Evolutionary conservation across 495 filamentous ascomycete species (phyloP).

Genomic region (Penicillium verhagenii): DNA sequence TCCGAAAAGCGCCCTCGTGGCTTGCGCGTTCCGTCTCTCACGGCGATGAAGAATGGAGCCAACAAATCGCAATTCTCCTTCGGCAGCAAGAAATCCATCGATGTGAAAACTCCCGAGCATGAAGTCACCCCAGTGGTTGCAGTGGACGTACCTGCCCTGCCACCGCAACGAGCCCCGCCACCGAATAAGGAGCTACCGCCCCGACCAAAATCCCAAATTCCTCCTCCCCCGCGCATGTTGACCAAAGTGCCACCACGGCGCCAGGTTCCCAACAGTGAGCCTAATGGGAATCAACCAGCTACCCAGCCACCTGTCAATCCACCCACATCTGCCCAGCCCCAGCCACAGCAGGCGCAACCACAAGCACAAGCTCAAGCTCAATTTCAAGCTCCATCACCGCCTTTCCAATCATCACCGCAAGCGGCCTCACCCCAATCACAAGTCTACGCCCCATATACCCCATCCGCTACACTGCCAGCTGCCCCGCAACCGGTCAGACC

Average conservation of each 20-base stretch:
- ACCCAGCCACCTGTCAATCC: background rate
- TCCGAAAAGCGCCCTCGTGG: conserved; percentile 41
- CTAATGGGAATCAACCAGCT: background rate
- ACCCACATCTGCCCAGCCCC: background rate
- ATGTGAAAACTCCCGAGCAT: conserved; percentile 5
- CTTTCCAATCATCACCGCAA: conserved; percentile 1
- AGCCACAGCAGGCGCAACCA: background rate
- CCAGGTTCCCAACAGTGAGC: conserved; percentile 8
- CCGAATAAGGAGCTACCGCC: conserved; percentile 37
- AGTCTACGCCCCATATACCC: background rate
- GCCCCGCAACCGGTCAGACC: conserved; percentile 5
- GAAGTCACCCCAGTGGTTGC: conserved; percentile 2
- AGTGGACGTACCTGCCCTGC: conserved; percentile 13
- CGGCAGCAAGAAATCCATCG: conserved; percentile 22
- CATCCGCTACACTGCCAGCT: background rate
- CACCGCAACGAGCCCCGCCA: conserved; percentile 15
- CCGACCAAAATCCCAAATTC: conserved; percentile 20
- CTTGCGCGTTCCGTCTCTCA: conserved; percentile 39
- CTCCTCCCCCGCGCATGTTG: conserved; percentile 9
- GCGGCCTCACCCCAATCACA: background rate
- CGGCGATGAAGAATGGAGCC: conserved; percentile 29
- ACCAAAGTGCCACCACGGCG: conserved; percentile 13
- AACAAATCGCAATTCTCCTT: conserved; percentile 25
- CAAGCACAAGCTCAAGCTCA: conserved; percentile 7
- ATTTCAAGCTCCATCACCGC: conserved; percentile 2